Percentiles rank a stretch among this genome's conserved stretches.
Conservation (phyloP, 2,329 filamentous ascomycete genomes). For the Pseudohalonectria lignicola region DNA sequence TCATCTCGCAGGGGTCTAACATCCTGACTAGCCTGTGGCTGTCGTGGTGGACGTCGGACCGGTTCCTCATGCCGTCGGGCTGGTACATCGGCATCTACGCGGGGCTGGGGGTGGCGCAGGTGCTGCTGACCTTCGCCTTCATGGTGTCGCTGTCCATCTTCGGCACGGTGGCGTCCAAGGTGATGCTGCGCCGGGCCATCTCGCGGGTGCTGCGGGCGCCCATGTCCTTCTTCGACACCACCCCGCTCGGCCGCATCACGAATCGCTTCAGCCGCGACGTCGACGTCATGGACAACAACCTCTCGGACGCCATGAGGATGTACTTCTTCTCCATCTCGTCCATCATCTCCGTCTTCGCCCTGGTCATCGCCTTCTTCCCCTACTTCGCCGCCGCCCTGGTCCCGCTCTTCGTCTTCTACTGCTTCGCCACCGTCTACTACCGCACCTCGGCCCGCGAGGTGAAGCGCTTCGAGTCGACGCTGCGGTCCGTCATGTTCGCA, state of each 20-base stretch:
- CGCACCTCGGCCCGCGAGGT: slow-evolving; percentile 84
- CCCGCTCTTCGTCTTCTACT: slow-evolving; percentile 62
- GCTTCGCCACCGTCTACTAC: slow-evolving; percentile 80
- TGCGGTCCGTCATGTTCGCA: slow-evolving; percentile 80
- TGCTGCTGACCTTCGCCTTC: slow-evolving; percentile 68
- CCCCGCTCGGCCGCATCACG: slow-evolving; percentile 85
- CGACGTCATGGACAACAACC: slow-evolving; percentile 89
- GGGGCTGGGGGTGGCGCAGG: slow-evolving; percentile 60
- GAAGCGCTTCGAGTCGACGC: slow-evolving; percentile 84
- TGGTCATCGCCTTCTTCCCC: slow-evolving; percentile 93
- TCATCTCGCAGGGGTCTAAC: slow-evolving; percentile 71
- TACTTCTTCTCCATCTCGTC: slow-evolving; percentile 77
- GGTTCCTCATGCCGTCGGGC: slow-evolving; percentile 56
- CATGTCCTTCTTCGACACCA: slow-evolving; percentile 96
- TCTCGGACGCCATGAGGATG: slow-evolving; percentile 85
- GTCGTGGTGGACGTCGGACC: slow-evolving; percentile 82
- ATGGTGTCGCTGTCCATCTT: slow-evolving; percentile 67
- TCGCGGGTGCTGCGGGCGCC: slow-evolving; percentile 59
- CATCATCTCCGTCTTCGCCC: slow-evolving; percentile 72
- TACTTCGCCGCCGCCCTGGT: slow-evolving; percentile 61
- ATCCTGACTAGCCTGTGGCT: slow-evolving; percentile 87
- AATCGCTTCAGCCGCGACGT: slow-evolving; percentile 95
- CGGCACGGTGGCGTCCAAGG: slow-evolving; percentile 72
- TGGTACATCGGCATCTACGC: slow-evolving; percentile 65
- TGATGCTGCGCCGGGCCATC: slow-evolving; percentile 73